These are phyloP conservation scores for Corymbia maculata DNA, from an alignment of 345 rosid species.

Conservation along the genomic window DNA sequence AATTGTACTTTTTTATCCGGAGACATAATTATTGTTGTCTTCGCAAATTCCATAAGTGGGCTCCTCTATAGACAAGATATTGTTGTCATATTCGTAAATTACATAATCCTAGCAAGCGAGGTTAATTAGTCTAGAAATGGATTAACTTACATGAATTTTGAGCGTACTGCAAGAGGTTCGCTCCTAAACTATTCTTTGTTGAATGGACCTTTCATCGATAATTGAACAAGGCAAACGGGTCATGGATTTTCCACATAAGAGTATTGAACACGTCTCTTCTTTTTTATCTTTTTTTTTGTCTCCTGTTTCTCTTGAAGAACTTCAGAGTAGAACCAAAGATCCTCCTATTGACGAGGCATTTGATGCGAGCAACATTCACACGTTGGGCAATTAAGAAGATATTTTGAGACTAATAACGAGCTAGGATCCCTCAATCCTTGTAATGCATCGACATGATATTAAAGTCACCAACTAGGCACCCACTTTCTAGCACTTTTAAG, in stretches of 20 bases:
- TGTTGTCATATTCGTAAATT: background rate
- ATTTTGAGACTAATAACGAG: rapidly evolving
- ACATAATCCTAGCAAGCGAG: background rate
- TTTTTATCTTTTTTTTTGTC: background rate
- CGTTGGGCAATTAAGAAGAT: background rate
- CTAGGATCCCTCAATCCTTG: background rate
- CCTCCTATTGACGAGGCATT: background rate
- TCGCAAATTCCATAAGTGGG: background rate
- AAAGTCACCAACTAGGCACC: background rate
- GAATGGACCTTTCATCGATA: background rate
- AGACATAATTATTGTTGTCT: background rate
- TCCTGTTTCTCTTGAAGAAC: background rate
- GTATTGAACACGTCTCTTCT: background rate
- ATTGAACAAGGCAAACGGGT: background rate
- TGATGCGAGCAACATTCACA: background rate
- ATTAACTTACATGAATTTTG: background rate
- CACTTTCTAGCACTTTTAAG: background rate
- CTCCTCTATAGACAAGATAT: background rate
- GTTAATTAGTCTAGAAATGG: background rate
- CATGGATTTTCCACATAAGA: background rate
- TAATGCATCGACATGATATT: background rate
- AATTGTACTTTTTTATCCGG: background rate
- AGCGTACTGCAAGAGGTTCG: background rate
- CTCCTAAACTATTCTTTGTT: too few relatives aligned
- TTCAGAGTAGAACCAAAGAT: rapidly evolving